A percentile compares a stretch with the other conserved stretches of the same genome.
Evolutionary conservation across 2,329 filamentous ascomycete species (phyloP).

Genomic region (Colletotrichum endophyticum): DNA sequence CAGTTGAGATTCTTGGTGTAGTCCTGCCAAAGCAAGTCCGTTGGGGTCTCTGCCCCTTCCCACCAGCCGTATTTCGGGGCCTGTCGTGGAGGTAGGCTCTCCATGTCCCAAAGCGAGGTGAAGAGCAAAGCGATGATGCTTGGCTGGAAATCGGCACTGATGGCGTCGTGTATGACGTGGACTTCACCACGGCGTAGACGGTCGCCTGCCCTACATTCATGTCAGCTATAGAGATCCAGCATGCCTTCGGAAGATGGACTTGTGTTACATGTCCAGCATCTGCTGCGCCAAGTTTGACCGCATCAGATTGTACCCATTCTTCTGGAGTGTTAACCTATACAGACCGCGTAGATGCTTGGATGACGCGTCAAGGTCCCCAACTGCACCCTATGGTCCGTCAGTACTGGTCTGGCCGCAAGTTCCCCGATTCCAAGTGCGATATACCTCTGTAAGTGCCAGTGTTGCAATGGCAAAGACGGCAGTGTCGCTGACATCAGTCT

Average conservation of each 20-base stretch:
- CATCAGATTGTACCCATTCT: slow-evolving; percentile 28
- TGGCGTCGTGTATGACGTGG: slow-evolving; percentile 31
- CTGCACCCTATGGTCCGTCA: slow-evolving; percentile 37
- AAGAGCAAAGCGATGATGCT: slow-evolving; percentile 50
- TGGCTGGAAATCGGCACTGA: slow-evolving; percentile 43
- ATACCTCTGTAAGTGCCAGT: slow-evolving; percentile 50
- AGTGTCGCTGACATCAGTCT: slow-evolving; percentile 42
- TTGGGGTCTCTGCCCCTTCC: slow-evolving; percentile 37
- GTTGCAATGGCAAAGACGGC: slow-evolving; percentile 49
- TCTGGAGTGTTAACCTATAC: slow-evolving; percentile 30
- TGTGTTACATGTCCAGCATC: slow-evolving; percentile 44
- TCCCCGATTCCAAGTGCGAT: not conserved
- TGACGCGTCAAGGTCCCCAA: slow-evolving; percentile 47
- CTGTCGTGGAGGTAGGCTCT: slow-evolving; percentile 35
- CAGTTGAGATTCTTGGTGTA: slow-evolving; percentile 41
- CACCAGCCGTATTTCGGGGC: slow-evolving; percentile 41
- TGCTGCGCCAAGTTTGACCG: slow-evolving; percentile 42
- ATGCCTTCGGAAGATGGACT: not conserved
- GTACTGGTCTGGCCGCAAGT: not conserved
- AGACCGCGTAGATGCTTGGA: slow-evolving; percentile 47
- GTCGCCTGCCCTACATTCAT: slow-evolving; percentile 39
- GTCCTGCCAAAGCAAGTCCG: slow-evolving; percentile 40
- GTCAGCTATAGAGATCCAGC: not conserved
- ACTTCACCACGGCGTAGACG: slow-evolving; percentile 44
- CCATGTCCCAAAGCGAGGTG: slow-evolving; percentile 46